phyloP scores from a whole-genome alignment of 495 filamentous ascomycete genomes.

The Gamarada debralockiae region DNA sequence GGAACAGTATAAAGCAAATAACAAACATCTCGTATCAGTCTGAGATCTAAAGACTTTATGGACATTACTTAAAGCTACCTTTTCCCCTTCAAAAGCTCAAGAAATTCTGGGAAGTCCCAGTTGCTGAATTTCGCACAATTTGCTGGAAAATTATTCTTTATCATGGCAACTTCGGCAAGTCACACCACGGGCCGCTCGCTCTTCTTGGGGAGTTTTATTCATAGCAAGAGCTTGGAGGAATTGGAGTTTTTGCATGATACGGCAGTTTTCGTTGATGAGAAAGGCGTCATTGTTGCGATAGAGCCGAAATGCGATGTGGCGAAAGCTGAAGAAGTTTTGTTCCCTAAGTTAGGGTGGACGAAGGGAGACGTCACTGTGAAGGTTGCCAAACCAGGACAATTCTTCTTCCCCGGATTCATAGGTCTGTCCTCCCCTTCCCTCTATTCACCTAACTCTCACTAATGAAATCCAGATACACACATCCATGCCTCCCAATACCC shows the following conservation, averaged over 20 bases:
- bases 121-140: no score
- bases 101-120: no score
- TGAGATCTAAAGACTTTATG: no score
- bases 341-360: slow-evolving; percentile 23
- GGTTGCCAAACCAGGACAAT: slow-evolving; percentile 44
- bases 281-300: slow-evolving; percentile 62
- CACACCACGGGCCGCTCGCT: slow-evolving; percentile 11
- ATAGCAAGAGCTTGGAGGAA: slow-evolving; percentile 49
- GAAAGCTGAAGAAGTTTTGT: slow-evolving; percentile 15
- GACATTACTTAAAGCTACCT: no score
- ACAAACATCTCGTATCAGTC: no score
- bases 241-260: slow-evolving; percentile 55
- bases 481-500: slow-evolving; percentile 93
- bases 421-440: slow-evolving; percentile 40
- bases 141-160: no score
- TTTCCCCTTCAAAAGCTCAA: no score
- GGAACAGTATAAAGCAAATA: no score
- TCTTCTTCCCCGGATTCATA: slow-evolving; percentile 94
- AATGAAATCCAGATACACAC: slow-evolving; percentile 67
- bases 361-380: slow-evolving; percentile 36
- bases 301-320: slow-evolving; percentile 31
- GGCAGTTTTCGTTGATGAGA: slow-evolving; percentile 61
- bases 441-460: slow-evolving; percentile 2
- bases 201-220: slow-evolving; percentile 51
- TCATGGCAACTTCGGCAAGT: slow-evolving; percentile 2